These are phyloP conservation scores for Eleusine indica DNA, from an alignment of 176 grass and related monocot genomes.

Conservation along the genomic window DNA sequence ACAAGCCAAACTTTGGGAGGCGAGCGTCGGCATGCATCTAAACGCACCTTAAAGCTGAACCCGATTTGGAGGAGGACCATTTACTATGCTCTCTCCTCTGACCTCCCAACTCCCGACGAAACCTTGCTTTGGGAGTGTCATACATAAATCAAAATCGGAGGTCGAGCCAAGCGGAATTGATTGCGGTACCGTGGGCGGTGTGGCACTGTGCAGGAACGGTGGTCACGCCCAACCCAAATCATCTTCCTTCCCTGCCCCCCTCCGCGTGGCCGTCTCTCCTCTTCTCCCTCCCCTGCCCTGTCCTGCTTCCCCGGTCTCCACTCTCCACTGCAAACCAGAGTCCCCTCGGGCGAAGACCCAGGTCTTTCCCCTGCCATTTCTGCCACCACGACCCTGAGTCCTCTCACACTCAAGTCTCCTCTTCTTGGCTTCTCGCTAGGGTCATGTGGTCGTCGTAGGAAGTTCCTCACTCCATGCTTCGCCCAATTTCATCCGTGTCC, in stretches of 20 bases:
- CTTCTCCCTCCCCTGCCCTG: neutral
- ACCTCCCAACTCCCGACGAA: conserved; percentile 4
- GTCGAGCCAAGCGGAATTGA: conserved; percentile 34
- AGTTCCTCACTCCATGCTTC: neutral
- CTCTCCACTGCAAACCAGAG: neutral
- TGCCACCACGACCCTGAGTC: neutral
- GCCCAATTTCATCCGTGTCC: neutral
- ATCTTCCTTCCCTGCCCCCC: neutral
- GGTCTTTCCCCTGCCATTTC: neutral
- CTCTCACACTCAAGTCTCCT: neutral
- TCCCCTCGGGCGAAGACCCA: neutral
- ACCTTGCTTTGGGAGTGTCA: neutral
- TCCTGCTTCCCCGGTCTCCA: neutral
- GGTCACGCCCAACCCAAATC: conserved; percentile 10
- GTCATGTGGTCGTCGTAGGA: neutral
- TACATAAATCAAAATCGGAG: neutral
- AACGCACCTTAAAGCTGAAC: too few species aligned
- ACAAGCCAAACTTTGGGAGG: too few species aligned
- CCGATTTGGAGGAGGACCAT: neutral
- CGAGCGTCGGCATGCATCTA: too few species aligned
- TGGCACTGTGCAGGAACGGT: neutral
- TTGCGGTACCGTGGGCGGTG: conserved; percentile 18
- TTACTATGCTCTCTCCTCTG: neutral
- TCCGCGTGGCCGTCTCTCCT: conserved; percentile 6
- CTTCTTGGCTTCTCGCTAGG: neutral